These are phyloP conservation scores for Pascua guehoae DNA, from an alignment of 1,284 basidiomycete species.

Conservation along the genomic window DNA sequence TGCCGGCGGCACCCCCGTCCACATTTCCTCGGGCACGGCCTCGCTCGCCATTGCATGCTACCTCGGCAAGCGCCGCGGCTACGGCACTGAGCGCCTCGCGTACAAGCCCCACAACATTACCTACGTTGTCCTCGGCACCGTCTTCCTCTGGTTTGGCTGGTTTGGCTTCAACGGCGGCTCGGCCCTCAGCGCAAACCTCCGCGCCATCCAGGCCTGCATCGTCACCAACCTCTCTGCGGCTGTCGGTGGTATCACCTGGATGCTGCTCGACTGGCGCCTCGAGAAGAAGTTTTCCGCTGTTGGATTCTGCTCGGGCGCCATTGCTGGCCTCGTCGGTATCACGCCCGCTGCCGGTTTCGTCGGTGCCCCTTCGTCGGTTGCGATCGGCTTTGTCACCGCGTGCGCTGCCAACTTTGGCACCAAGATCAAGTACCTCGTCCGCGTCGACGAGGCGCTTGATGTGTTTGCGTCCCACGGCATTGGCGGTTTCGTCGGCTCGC, in stretches of 20 bases:
- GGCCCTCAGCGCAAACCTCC: constrained; percentile 68
- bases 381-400: constrained; percentile 80
- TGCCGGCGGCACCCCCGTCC: constrained; percentile 94
- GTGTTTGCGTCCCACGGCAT: constrained; percentile 86
- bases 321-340: constrained; percentile 77
- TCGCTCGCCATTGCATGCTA: constrained; percentile 88
- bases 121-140: constrained; percentile 87
- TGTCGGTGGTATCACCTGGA: constrained; percentile 89
- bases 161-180: constrained; percentile 85
- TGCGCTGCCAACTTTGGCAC: constrained; percentile 90
- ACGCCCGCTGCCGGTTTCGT: constrained; percentile 89
- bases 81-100: constrained; percentile 84
- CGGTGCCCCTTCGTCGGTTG: constrained; percentile 72
- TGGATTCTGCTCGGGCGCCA: constrained; percentile 93
- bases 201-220: constrained; percentile 83
- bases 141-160: constrained; percentile 98
- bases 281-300: constrained; percentile 91
- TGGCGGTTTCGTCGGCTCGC: constrained; percentile 74
- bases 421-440: constrained; percentile 66
- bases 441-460: constrained; percentile 67
- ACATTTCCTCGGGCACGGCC: constrained; percentile 85
- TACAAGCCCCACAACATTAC: constrained; percentile 79
- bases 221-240: constrained; percentile 87
- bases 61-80: constrained; percentile 82
- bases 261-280: constrained; percentile 88